A percentile compares a stretch with the other conserved stretches of the same genome.
phyloP scores from a whole-genome alignment of 176 grass and related monocot genomes.

The Lolium perenne region DNA sequence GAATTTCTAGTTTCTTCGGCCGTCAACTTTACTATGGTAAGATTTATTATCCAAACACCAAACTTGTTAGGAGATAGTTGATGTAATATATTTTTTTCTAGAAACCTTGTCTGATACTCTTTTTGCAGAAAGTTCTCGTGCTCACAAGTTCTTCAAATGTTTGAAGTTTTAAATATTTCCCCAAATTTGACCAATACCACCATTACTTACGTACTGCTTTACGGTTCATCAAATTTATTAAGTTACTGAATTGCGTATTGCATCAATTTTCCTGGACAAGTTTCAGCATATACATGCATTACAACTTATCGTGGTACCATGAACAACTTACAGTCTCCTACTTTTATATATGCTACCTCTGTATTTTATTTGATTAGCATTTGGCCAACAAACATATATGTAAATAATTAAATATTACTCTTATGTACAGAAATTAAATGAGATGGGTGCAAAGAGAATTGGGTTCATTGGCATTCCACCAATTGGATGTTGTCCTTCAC shows the following conservation, averaged over 20 bases:
- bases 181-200: not conserved
- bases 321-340: not conserved
- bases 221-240: not conserved
- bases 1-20: conserved; percentile 43
- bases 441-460: too few species aligned
- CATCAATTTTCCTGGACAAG: not conserved
- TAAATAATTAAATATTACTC: not conserved
- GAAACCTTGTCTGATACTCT: not conserved
- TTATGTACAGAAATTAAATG: too few species aligned
- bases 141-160: not conserved
- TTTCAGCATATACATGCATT: not conserved
- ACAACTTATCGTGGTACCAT: not conserved
- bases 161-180: not conserved
- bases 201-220: not conserved
- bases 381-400: not conserved
- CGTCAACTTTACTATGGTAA: conserved; percentile 55
- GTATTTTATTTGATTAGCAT: not conserved
- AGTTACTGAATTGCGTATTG: not conserved
- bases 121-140: not conserved
- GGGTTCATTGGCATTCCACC: too few species aligned
- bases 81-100: not conserved
- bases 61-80: not conserved
- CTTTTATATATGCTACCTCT: not conserved
- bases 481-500: not conserved
- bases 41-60: not conserved